Conservation (phyloP, 2,329 filamentous ascomycete species). For the Aureobasidium vineae region DNA sequence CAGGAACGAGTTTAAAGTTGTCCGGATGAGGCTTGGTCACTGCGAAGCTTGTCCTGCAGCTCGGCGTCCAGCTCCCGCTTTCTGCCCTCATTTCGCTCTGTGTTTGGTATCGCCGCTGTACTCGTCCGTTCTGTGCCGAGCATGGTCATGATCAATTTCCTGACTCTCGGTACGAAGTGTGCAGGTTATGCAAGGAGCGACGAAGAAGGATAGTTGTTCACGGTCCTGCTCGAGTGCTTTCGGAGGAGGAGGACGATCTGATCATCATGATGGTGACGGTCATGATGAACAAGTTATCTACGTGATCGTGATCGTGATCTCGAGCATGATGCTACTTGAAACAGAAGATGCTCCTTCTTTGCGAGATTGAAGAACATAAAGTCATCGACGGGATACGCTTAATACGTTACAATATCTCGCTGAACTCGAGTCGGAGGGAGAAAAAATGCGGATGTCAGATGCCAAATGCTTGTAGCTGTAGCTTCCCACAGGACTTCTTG, state of each 20-base stretch:
- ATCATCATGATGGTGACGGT: not conserved
- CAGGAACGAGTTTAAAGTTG: conserved; percentile 9
- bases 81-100: conserved; percentile 7
- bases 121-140: conserved; percentile 5
- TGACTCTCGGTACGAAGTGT: not conserved
- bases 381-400: too few relatives aligned
- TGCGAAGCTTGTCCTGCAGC: not conserved
- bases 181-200: not conserved
- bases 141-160: not conserved
- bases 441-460: too few relatives aligned
- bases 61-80: not conserved
- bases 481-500: too few relatives aligned
- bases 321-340: not conserved
- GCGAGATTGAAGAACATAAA: too few relatives aligned
- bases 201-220: not conserved
- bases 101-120: not conserved
- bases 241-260: not conserved
- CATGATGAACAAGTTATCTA: too few relatives aligned
- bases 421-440: too few relatives aligned
- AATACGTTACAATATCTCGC: too few relatives aligned
- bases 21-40: conserved; percentile 5
- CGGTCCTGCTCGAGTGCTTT: not conserved
- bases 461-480: too few relatives aligned
- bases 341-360: not conserved
- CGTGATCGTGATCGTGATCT: not conserved